A percentile compares a stretch with the other conserved stretches of the same genome.
Evolutionary conservation across 2,329 filamentous ascomycete genomes (phyloP).

Genomic region (Teratosphaeriaceae sp.): DNA sequence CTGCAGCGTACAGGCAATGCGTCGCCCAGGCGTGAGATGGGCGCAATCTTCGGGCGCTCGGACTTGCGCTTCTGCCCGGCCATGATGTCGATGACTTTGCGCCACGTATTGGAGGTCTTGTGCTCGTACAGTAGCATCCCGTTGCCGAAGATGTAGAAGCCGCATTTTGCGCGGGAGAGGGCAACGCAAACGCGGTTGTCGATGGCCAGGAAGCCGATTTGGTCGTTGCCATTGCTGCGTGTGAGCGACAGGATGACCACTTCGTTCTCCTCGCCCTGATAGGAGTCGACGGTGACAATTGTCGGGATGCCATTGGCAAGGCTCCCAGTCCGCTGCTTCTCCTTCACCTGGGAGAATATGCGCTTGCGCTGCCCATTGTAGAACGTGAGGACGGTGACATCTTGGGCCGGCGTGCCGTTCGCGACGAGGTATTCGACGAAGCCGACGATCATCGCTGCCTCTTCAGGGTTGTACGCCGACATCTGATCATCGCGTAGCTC

Average conservation of each 20-base stretch:
- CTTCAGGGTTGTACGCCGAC: slow-evolving; percentile 62
- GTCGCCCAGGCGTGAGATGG: slow-evolving; percentile 17
- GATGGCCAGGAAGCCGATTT: slow-evolving; percentile 59
- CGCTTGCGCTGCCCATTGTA: slow-evolving; percentile 76
- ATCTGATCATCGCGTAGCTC: slow-evolving; percentile 58
- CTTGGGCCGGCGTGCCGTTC: slow-evolving; percentile 53
- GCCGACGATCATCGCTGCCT: slow-evolving; percentile 68
- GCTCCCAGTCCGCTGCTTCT: neutral
- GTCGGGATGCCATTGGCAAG: slow-evolving; percentile 62
- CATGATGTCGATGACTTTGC: slow-evolving; percentile 24
- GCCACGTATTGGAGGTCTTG: slow-evolving; percentile 19
- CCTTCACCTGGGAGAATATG: slow-evolving; percentile 41
- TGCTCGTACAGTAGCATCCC: slow-evolving; percentile 32
- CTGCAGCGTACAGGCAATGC: slow-evolving; percentile 20
- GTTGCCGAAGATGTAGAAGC: slow-evolving; percentile 67
- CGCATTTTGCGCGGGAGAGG: slow-evolving; percentile 59
- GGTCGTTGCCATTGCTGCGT: slow-evolving; percentile 55
- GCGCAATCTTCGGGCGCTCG: slow-evolving; percentile 12
- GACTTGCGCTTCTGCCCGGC: slow-evolving; percentile 11
- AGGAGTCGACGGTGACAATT: slow-evolving; percentile 42
- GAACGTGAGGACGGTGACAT: slow-evolving; percentile 79
- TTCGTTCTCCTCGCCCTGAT: slow-evolving; percentile 70
- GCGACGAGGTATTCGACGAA: slow-evolving; percentile 66
- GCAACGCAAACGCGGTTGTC: slow-evolving; percentile 65
- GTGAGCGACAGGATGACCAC: slow-evolving; percentile 65